A percentile compares a stretch with the other conserved stretches of the same genome.
Conservation (phyloP, 2,329 filamentous ascomycete genomes). For the Lizonia empirigonia region DNA sequence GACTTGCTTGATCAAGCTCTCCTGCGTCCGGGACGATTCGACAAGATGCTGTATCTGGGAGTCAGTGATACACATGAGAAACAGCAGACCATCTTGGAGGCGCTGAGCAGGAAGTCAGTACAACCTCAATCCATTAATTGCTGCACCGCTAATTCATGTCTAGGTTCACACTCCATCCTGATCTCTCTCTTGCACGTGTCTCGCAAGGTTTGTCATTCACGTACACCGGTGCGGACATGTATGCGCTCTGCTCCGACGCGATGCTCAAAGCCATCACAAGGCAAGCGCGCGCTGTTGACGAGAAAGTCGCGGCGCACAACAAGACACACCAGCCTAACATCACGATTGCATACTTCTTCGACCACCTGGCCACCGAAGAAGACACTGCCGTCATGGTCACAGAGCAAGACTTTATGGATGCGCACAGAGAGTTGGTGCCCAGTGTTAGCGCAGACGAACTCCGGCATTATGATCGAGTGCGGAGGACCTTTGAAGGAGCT, state of each 20-base stretch:
- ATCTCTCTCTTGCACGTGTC: slow-evolving; percentile 75
- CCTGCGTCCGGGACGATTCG: slow-evolving; percentile 87
- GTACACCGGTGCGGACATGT: slow-evolving; percentile 96
- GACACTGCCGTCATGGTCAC: slow-evolving; percentile 88
- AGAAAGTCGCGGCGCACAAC: slow-evolving; percentile 77
- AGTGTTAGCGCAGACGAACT: slow-evolving; percentile 92
- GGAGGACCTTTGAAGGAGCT: slow-evolving; percentile 78
- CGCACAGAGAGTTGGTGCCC: slow-evolving; percentile 85
- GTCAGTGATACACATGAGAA: slow-evolving; percentile 97
- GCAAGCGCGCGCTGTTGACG: slow-evolving; percentile 81
- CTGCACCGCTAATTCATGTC: slow-evolving; percentile 1
- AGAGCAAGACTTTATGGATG: slow-evolving; percentile 84
- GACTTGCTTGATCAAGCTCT: slow-evolving; percentile 91
- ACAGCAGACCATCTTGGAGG: slow-evolving; percentile 91
- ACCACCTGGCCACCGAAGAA: slow-evolving; percentile 81
- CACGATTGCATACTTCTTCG: slow-evolving; percentile 93
- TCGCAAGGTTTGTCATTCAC: slow-evolving; percentile 85
- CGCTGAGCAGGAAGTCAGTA: slow-evolving; percentile 87
- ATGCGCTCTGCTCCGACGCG: slow-evolving; percentile 94
- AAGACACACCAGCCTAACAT: slow-evolving; percentile 57
- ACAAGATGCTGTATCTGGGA: slow-evolving; percentile 97
- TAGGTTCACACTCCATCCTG: slow-evolving; percentile 83
- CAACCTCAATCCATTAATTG: not conserved
- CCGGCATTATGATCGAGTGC: slow-evolving; percentile 84
- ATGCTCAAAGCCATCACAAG: slow-evolving; percentile 99